A percentile compares a stretch with the other conserved stretches of the same genome.
These are phyloP conservation scores for Fonsecaea pugnacius DNA, from an alignment of 2,329 filamentous ascomycete species.

Conservation along the genomic window DNA sequence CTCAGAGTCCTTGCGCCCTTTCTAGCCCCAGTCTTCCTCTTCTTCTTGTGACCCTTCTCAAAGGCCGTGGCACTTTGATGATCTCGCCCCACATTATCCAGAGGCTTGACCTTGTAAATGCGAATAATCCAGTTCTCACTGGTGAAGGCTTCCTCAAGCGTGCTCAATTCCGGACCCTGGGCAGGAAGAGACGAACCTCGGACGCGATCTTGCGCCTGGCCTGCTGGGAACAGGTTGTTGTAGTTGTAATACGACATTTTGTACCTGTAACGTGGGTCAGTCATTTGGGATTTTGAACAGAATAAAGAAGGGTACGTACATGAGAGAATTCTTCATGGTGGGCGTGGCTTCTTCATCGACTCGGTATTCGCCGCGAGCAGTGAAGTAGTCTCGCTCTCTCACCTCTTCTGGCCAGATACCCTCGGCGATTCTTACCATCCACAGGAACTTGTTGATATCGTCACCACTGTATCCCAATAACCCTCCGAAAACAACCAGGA, in stretches of 20 bases:
- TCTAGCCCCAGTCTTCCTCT: conserved; percentile 50
- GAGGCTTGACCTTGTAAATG: conserved; percentile 99
- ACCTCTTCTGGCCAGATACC: conserved; percentile 99
- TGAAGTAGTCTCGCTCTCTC: conserved; percentile 96
- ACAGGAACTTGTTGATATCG: conserved; percentile 99
- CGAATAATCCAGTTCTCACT: conserved; percentile 99
- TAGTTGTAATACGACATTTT: conserved; percentile 99
- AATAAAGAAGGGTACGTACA: conserved; percentile 64
- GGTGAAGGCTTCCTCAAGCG: conserved; percentile 94
- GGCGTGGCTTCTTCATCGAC: conserved; percentile 92
- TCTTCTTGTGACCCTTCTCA: conserved; percentile 59
- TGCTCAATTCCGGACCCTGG: conserved; percentile 81
- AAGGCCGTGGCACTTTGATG: conserved; percentile 67
- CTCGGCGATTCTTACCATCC: conserved; percentile 99
- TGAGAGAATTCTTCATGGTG: conserved; percentile 98
- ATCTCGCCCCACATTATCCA: conserved; percentile 93
- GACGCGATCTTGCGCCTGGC: conserved; percentile 88
- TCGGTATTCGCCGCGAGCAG: conserved; percentile 86
- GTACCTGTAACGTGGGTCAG: conserved; percentile 67
- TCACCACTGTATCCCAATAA: conserved; percentile 96
- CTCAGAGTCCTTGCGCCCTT: conserved; percentile 51
- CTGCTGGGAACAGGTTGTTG: conserved; percentile 83
- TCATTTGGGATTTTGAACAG: conserved; percentile 34
- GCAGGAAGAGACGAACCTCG: conserved; percentile 80
- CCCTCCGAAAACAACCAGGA: conserved; percentile 95